Base-by-base conservation (phyloP, 78 protist species). In the Polysphondylium violaceum region DNA sequence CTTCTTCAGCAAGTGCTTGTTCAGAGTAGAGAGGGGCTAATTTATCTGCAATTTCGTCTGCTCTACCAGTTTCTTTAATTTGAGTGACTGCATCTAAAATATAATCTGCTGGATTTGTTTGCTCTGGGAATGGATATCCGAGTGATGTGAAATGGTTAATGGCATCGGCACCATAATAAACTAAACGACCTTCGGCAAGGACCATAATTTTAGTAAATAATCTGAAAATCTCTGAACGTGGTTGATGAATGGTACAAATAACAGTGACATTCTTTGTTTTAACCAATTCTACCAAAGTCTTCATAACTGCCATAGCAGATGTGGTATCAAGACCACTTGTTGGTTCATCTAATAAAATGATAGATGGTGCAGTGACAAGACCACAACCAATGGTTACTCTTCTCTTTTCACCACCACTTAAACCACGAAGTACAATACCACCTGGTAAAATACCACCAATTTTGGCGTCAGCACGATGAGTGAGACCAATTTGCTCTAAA, bases 181-280 rank as follows among this genome's bases (percentile, higher is more conserved):
- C 90, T 4, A 68, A 59, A 47, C 65, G 78, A 36, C 97, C 97
- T 5, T 78, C 76, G 9, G 90, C 23, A 41, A 96, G 68, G 6
- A 96, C 85, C 92, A 96, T 29, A 17, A 94, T 56, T n/a, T 58
- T 44, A 25, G 93, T 93, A 40, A 96, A 78, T 58, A 92, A n/a
- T 6, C 58, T 38, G 35, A 69, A 96, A 25, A 96, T 92, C 36
- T 90, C 91, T 35, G 75, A 74, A 31, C 95, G 94, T 21, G 98
- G 98, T 92, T 96, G 98, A 81, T 96, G 98, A 35, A 96, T 94
- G 29, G 93, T 76, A 14, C 58, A 29, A 35, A 93, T 44, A 9
- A 95, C 76, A 9, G 95, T 93, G 23, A 56, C 72, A 50, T 31
- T 69, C 29, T 73, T 71, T 23, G 38, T 36, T 33, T 56, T 55